Evolutionary conservation across 257 asterid species (phyloP).

Genomic region (Lycium ferocissimum): DNA sequence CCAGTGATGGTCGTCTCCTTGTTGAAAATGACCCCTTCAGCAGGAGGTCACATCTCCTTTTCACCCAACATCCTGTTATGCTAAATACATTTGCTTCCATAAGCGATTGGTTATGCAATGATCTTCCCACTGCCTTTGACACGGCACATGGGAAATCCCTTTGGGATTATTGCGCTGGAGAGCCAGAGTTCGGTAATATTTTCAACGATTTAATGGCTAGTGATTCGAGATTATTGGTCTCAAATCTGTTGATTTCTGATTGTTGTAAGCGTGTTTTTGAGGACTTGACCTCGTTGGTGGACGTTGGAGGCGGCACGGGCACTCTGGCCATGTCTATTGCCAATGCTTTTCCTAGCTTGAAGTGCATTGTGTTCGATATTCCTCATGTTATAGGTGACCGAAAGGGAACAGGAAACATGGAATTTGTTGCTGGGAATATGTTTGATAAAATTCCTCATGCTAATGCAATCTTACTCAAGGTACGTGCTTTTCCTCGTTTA

Average conservation of each 20-base stretch:
- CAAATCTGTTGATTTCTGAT: not conserved
- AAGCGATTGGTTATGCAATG: not conserved
- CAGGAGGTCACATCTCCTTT: no score
- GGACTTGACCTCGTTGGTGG: constrained; percentile 11
- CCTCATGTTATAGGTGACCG: not conserved
- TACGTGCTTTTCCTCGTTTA: not conserved
- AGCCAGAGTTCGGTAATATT: not conserved
- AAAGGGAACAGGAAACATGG: not conserved
- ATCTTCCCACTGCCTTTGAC: not conserved
- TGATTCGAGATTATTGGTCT: not conserved
- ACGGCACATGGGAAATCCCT: not conserved
- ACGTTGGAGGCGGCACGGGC: not conserved
- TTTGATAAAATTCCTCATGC: constrained; percentile 14
- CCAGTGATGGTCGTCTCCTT: no score
- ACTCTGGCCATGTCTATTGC: not conserved
- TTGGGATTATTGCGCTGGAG: constrained; percentile 25
- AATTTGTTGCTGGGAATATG: not conserved
- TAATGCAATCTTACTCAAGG: not conserved
- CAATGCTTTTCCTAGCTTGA: not conserved
- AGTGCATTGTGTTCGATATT: constrained; percentile 4
- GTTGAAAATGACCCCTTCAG: no score
- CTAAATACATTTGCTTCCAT: not conserved
- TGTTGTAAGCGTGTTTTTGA: not conserved
- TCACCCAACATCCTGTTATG: not conserved
- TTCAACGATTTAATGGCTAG: not conserved